Evolutionary conservation across 2,329 filamentous ascomycete genomes (phyloP), one percentile per base, ranked within the genome.

Genomic region (Hymenoscyphus infarciens): DNA sequence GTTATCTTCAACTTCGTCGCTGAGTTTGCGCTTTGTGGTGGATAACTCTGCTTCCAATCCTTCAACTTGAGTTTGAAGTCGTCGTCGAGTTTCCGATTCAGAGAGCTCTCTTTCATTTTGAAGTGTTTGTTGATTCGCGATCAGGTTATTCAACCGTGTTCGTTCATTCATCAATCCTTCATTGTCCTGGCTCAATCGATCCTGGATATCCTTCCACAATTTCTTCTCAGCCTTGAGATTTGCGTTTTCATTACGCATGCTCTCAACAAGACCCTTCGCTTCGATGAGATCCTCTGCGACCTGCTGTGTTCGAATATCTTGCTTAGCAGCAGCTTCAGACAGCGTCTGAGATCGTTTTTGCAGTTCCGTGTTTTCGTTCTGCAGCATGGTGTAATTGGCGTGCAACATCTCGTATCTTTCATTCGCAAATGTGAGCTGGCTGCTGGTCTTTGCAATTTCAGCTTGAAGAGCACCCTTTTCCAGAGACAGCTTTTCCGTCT

Each of bases 141-240:
- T 85, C 35, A 97, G 82, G 62, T 87, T 88, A 76, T 94, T 96
- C 4, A 98, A 83, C 33, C 93, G 85, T 55, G 87, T 86, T 67
- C 92, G 90, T 74, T 99, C 95, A 64, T 96, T 91, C 52, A 90
- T 83, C 13, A 98, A 80, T 22, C 80, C 86, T 72, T 97, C 92
- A 67, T 95, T 97, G 72, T 98, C 93, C 70, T 95, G 91, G 66
- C 86, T 89, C 53, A 98, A 81, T 59, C 96, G 87, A 66, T 90
- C 88, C 74, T 98, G 93, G 38, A 97, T 96, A 61, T 89, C 91
- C 78, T 95, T 96, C 90, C 91, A 97, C 10, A 99, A 82, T 42
- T 92, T 90, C 78, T 97, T 97, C 76, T 98, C 94, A 0, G 94
- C 93, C 75, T 96, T 97, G 38, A 97, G 83, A 72, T 98, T 97